Evolutionary conservation across 352 stramenopile genomes (phyloP), one percentile per base, ranked within the genome.

Genomic region (Phytophthora fragariaefolia): DNA sequence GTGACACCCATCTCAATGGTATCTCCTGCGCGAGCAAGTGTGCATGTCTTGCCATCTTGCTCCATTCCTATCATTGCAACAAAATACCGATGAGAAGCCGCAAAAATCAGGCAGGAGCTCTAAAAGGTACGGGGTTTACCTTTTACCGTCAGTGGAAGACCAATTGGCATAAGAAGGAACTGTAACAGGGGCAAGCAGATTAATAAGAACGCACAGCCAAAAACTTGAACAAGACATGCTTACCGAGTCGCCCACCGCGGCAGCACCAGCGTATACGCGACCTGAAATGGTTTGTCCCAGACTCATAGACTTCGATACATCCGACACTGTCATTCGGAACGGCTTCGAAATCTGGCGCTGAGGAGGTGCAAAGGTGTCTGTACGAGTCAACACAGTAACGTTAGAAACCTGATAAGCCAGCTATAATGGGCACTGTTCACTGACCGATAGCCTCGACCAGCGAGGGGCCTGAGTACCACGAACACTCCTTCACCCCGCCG

Each of bases 301-400:
- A 46, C 83, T 90, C 80, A 94, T 92, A 0, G 87, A 94, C 71
- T 91, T 95, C 54, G 85, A 93, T 8, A 96, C 85, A 51, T 96
- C 88, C 1, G 88, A 93, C 10, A 96, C 77, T 15, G 78, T 81
- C 86, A 96, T 95, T 27, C 88, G 88, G 73, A 96, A 95, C 1
- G 86, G 80, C 66, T 96, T 96, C 26, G 80, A 63, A 65, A 94
- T 92, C 58, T 92, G 85, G 0, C 87, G 82, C 63, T 89, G 82
- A 18, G 88, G 87, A 22, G 88, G 81, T 20, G 83, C 62, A 58
- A 95, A 94, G 4, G 81, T 68, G 58, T 96, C 87, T 92, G 66
- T 28, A 43, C 23, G 34, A 17, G 34, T 43, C 34, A 43, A 13
- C n/a, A 4, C 7, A 43, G 18, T 17, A 45, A 24, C 1, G 26